phyloP scores from a whole-genome alignment of 1,139 yeast species.

The Pichia sp. region DNA sequence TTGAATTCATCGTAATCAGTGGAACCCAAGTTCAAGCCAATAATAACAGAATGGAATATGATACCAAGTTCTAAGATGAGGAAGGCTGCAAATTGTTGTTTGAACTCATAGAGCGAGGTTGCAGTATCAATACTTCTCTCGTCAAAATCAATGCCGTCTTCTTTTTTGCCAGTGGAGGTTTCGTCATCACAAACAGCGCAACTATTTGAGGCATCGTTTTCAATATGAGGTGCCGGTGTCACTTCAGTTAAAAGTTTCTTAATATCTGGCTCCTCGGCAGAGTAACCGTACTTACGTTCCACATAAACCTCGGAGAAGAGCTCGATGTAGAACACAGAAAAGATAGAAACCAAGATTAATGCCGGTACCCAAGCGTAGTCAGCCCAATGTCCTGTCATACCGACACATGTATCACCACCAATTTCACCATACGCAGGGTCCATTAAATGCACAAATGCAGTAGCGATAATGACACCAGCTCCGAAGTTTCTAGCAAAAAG shows the following conservation, averaged over 20 bases:
- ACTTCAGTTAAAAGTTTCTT: conserved; percentile 11
- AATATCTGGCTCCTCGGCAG: conserved; percentile 14
- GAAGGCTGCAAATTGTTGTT: conserved; percentile 21
- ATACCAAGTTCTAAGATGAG: conserved; percentile 50
- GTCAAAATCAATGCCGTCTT: conserved; percentile 14
- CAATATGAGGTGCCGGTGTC: not conserved
- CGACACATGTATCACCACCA: conserved; percentile 41
- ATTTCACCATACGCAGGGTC: conserved; percentile 67
- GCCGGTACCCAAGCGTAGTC: conserved; percentile 37
- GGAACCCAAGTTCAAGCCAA: conserved; percentile 48
- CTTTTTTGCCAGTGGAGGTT: not conserved
- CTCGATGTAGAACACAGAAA: conserved; percentile 24
- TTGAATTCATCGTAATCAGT: conserved; percentile 59
- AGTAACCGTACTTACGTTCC: conserved; percentile 23
- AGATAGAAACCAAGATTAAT: conserved; percentile 21
- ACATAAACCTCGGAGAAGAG: conserved; percentile 25
- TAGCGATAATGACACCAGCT: conserved; percentile 86
- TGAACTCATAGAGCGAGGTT: conserved; percentile 28
- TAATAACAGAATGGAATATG: conserved; percentile 49
- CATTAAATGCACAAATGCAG: conserved; percentile 78
- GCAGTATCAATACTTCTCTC: conserved; percentile 36
- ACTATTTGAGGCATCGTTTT: conserved; percentile 10
- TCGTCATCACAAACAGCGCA: conserved; percentile 5
- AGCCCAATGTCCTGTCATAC: conserved; percentile 29
- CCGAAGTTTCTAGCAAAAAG: conserved; percentile 80